phyloP scores from a whole-genome alignment of 257 asterid genomes.

The Capsicum chinense region DNA sequence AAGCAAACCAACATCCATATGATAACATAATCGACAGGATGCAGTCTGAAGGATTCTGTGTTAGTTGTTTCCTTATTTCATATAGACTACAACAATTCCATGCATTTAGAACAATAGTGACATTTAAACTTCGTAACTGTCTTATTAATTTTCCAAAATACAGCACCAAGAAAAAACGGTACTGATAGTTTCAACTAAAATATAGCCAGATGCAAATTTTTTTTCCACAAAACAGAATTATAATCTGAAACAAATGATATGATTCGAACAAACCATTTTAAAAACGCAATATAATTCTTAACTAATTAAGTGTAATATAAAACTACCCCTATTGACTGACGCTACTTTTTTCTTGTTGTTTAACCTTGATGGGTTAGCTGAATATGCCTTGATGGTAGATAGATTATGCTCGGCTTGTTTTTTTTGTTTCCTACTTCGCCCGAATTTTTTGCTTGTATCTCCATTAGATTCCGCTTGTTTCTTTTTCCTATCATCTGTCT shows the following conservation, averaged over 20 bases:
- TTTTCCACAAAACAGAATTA: not conserved
- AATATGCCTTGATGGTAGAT: slow-evolving; percentile 55
- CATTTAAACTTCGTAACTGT: slow-evolving; percentile 1
- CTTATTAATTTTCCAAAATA: not conserved
- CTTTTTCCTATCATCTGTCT: slow-evolving; percentile 37
- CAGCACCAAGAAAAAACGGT: slow-evolving; percentile 13
- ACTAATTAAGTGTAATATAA: slow-evolving; percentile 20
- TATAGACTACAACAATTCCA: not conserved
- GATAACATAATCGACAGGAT: not conserved
- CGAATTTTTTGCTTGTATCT: slow-evolving; percentile 43
- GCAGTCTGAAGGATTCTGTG: not conserved
- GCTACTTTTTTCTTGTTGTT: slow-evolving; percentile 55
- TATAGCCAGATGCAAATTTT: not conserved
- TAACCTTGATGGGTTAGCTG: slow-evolving; percentile 53
- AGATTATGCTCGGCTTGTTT: slow-evolving; percentile 60
- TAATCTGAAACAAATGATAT: slow-evolving; percentile 6
- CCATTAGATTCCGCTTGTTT: slow-evolving; percentile 40
- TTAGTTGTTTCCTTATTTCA: not conserved
- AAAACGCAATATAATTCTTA: not conserved
- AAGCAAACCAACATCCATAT: not conserved
- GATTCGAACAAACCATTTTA: not conserved
- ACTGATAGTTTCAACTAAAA: not conserved
- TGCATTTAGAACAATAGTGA: not conserved
- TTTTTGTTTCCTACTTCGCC: slow-evolving; percentile 54
- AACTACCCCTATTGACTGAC: slow-evolving; percentile 14